Base-by-base conservation (phyloP, 2,329 filamentous ascomycete species). In the Thielaviopsis populi region DNA sequence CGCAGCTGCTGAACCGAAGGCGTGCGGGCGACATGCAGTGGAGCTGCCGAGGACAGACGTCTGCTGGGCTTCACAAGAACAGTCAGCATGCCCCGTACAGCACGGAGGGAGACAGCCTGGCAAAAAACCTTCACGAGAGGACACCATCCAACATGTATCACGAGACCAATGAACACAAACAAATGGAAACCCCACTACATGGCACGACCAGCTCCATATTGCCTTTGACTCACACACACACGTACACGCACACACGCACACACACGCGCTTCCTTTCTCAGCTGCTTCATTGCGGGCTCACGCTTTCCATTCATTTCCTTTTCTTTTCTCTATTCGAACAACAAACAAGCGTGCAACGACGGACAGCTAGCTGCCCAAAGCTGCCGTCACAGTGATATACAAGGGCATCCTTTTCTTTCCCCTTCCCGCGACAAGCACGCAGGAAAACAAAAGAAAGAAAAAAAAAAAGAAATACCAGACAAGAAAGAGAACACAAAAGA, bases 381-480 rank as follows among this genome's bases (percentile, higher is more conserved):
- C 59, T 46, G 59, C 53, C 19, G 62, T 59, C 53, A n/a, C 37
- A 6, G 60, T 65, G 62, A 62, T 65, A 60, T 65, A 62, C 63
- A 62, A 24, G 33, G 10, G 15, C 15, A 24, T 53, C 24, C 24
- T 19, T 53, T 22, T 30, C 10, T 13, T 24, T 19, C 13, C 13
- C 43, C 19, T 22, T 22, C 43, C 43, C 10, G n/a, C 48, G 5
- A 7, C 22, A 53, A 53, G 11, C 4, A 22, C 19, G 10, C 19
- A 19, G 41, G 19, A 56, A 40, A 58, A 59, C 19, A 62, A 33
- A n/a, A 40, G 13, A 59, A 63, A 24, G 37, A 17, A 42, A 41
- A 42, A 22, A 24, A 50, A 48, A 10, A n/a, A 48, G 8, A 10
- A 48, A 33, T 33, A 24, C 19, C 17, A n/a, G n/a, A n/a, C n/a